Base-by-base conservation (phyloP, 2,329 filamentous ascomycete species). In the Colletotrichum viniferum region DNA sequence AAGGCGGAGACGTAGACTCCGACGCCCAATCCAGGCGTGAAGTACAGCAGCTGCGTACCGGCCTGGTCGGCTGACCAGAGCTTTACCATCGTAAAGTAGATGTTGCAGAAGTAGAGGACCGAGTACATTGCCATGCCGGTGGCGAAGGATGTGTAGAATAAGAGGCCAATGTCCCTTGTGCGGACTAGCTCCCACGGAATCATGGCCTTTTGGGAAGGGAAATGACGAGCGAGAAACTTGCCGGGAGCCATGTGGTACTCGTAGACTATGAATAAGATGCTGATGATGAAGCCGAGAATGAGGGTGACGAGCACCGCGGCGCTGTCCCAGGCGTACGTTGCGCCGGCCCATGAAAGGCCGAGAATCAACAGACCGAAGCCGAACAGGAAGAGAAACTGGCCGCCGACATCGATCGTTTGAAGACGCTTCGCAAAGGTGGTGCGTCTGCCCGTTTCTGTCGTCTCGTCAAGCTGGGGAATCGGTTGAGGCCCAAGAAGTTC, bases 51-150 rank as follows among this genome's bases (percentile, higher is more conserved):
- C 73, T 92, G 88, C 1, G 88, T 79, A 5, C 91, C 91, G 2
- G 91, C 87, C 64, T 89, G 79, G 28, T 87, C 88, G 32, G 84
- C 86, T 32, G 38, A 38, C 67, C 79, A 66, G 77, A 83, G 83
- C 78, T 82, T 81, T 5, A 94, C 92, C 18, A 93, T 83, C 3
- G 90, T 90, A 81, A 94, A 94, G 81, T 94, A 94, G 21, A 94
- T 88, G 18, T 90, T 91, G 78, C 93, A 90, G 78, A 94, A 94
- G 81, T 94, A 94, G 77, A 94, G 90, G 1, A 92, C 89, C 52
- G 77, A 70, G 69, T 77, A 90, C 86, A 87, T 88, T 68, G 85
- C 87, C 78, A 91, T 88, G 5, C 92, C 92, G 0, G 89, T 89
- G 5, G 88, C 86, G 78, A 92, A 90, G 77, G 92, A 92, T 77